Base-by-base conservation (phyloP, 2,329 filamentous ascomycete genomes). In the Setomelanomma holmii region DNA sequence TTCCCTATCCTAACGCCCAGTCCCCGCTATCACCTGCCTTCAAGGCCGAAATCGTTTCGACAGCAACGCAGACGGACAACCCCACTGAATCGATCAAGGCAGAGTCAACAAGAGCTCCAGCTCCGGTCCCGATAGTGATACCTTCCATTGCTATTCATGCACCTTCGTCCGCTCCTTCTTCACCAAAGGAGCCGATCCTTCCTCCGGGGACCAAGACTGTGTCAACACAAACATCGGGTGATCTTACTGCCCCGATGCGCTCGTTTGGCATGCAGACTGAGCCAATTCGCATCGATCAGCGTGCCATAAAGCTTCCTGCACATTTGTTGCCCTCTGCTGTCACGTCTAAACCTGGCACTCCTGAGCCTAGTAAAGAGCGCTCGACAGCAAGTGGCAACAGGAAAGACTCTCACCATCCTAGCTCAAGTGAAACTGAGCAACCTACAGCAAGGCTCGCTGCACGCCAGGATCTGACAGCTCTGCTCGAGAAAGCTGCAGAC, bases 81-180 rank as follows among this genome's bases (percentile, higher is more conserved):
- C 20, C 52, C 8, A 60, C 67, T 38, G 55, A 69, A 36, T 39
- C 59, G 0, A 19, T 34, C 35, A 34, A 42, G 27, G 27, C 51
- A 7, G 45, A 43, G 14, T 36, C 30, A 8, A 71, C 64, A 7
- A 67, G 66, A 60, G 59, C 66, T 51, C 43, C 74, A 60, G 41
- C 67, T 61, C 57, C 76, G 73, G 8, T 75, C 75, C 75, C 54
- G 40, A 76, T 77, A 53, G 68, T 81, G 4, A 89, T 97, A 55
- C 93, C 93, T 0, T 90, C 88, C 64, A 99, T 99, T 69, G 89
- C 91, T 49, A 91, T 99, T 45, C 90, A 96, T 63, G 95, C 95
- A 24, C 93, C 95, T 0, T 86, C 83, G 3, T 96, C 91, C 49
- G 85, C 89, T 41, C 92, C 93, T n/a, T 81, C 87, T 4, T 75